Evolutionary conservation across 1,284 basidiomycete genomes (phyloP).

Genomic region (Malassezia sympodialis): DNA sequence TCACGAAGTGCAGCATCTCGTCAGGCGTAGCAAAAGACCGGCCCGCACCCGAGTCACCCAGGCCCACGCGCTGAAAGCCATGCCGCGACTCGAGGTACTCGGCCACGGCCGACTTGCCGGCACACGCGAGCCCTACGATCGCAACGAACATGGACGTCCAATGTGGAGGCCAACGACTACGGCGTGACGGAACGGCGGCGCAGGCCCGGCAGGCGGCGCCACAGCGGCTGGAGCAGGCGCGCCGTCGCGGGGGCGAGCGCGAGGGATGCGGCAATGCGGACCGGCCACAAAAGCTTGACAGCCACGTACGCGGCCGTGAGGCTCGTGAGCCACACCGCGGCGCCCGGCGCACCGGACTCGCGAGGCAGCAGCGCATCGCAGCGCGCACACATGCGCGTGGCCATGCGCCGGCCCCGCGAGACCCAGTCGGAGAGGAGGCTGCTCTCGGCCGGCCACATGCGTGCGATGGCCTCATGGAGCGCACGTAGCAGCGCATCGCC

Average conservation of each 20-base stretch:
- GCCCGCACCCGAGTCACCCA: neutral
- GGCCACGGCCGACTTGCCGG: constrained; percentile 70
- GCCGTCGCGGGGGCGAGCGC: constrained; percentile 69
- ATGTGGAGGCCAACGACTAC: neutral
- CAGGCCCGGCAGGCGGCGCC: constrained; percentile 24
- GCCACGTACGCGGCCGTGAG: constrained; percentile 67
- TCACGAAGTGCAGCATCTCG: constrained; percentile 65
- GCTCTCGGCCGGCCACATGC: constrained; percentile 5
- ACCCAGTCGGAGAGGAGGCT: constrained; percentile 3
- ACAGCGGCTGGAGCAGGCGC: constrained; percentile 58
- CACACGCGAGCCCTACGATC: constrained; percentile 68
- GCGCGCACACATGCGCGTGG: constrained; percentile 12
- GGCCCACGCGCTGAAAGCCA: constrained; percentile 50
- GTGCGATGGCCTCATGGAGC: constrained; percentile 14
- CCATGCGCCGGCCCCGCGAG: constrained; percentile 11
- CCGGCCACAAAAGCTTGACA: constrained; percentile 65
- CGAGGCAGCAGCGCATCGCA: constrained; percentile 1
- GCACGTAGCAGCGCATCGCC: constrained; percentile 60
- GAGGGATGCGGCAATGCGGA: constrained; percentile 64
- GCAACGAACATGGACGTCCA: constrained; percentile 63
- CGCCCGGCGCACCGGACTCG: neutral
- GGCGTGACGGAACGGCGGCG: neutral
- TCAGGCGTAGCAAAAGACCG: constrained; percentile 15
- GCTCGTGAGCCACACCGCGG: constrained; percentile 55
- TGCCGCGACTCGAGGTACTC: constrained; percentile 58